Conservation (phyloP, 139 green algal species). For the Zygnema circumcarinatum region DNA sequence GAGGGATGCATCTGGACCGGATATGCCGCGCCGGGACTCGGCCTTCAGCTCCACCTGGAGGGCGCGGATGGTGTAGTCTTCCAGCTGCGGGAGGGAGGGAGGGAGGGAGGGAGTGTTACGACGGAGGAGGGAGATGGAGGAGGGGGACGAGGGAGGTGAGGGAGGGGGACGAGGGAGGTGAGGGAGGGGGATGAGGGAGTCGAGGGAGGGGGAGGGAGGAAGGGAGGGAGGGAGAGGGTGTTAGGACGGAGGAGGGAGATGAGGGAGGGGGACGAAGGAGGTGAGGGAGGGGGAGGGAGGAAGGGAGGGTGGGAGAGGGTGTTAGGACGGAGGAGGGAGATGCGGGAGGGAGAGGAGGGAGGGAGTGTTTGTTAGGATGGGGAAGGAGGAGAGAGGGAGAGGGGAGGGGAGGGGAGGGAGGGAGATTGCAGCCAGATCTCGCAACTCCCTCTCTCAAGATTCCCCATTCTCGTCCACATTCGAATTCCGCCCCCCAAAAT, state of each 20-base stretch:
- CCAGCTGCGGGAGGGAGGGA: conserved; percentile 48
- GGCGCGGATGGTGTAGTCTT: conserved; percentile 54
- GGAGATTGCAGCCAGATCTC: too few species aligned
- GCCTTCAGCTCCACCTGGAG: conserved; percentile 53
- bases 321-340: neutral
- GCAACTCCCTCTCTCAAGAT: too few species aligned
- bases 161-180: neutral
- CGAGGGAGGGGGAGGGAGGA: neutral
- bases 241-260: neutral
- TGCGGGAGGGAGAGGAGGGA: neutral
- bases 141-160: neutral
- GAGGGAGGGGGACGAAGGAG: neutral
- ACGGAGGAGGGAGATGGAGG: conserved; percentile 25
- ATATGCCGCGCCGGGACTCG: conserved; percentile 40
- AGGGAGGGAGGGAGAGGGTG: neutral
- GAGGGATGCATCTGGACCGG: conserved; percentile 17
- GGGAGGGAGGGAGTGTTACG: conserved; percentile 11
- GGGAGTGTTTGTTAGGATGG: neutral
- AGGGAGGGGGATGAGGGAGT: neutral
- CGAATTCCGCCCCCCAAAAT: too few species aligned
- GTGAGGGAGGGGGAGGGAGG: neutral
- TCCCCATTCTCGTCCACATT: too few species aligned
- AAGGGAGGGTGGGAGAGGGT: conserved; percentile 6
- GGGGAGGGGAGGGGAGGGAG: conserved; percentile 12
- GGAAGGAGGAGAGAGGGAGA: conserved; percentile 4